Percentiles rank a stretch among this genome's conserved stretches.
Conservation (phyloP, 495 filamentous ascomycete genomes). For the Penicillium coffeae region DNA sequence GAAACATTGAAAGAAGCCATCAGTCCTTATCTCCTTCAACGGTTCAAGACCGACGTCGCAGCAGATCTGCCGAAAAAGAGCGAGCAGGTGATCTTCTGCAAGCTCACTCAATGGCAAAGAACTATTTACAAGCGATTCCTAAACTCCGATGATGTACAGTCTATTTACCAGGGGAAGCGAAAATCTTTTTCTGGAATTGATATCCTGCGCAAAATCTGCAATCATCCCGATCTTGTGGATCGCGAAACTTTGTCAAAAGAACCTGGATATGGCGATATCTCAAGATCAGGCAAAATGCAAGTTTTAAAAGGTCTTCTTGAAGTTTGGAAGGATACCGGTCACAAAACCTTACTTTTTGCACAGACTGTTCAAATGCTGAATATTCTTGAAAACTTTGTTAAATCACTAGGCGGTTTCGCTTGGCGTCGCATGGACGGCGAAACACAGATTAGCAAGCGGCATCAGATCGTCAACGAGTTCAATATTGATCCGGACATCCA, state of each 20-base stretch:
- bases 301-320: constrained; percentile 79
- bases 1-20: constrained; percentile 88
- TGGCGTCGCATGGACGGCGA: constrained; percentile 91
- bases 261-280: constrained; percentile 63
- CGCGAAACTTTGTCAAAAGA: constrained; percentile 57
- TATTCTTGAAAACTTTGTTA: constrained; percentile 79
- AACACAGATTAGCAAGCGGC: constrained; percentile 77
- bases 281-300: constrained; percentile 91
- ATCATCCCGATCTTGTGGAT: constrained; percentile 85
- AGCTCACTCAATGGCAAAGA: constrained; percentile 72
- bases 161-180: constrained; percentile 67
- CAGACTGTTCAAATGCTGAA: constrained; percentile 92
- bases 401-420: constrained; percentile 60
- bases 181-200: constrained; percentile 86
- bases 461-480: constrained; percentile 84
- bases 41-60: constrained; percentile 90
- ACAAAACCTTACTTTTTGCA: constrained; percentile 88
- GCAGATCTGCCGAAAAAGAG: constrained; percentile 90
- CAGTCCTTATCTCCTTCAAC: constrained; percentile 86
- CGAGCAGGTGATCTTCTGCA: constrained; percentile 93
- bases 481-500: constrained; percentile 75
- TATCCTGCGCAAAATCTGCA: constrained; percentile 92
- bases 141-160: constrained; percentile 73
- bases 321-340: constrained; percentile 79
- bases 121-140: constrained; percentile 76